These are phyloP conservation scores for Pyricularia sp. DNA, from an alignment of 2,329 filamentous ascomycete species.

Conservation along the genomic window DNA sequence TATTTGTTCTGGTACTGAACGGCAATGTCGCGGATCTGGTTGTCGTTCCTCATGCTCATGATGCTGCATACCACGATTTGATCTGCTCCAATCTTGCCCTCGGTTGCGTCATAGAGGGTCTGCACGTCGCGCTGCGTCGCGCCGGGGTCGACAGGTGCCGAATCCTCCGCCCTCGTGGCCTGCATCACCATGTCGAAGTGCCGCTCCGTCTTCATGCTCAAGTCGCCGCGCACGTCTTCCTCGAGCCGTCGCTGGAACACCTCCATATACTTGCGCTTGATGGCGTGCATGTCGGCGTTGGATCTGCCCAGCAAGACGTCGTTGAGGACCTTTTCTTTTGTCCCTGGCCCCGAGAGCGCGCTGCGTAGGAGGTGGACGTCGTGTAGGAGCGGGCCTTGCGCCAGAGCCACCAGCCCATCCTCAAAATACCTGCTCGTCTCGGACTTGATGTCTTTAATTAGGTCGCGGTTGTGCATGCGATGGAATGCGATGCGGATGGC, in stretches of 20 bases:
- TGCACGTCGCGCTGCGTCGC: conserved; percentile 68
- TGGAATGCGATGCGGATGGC: conserved; percentile 59
- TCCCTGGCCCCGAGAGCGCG: conserved; percentile 71
- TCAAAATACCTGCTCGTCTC: conserved; percentile 71
- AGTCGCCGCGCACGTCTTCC: conserved; percentile 62
- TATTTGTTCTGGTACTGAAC: conserved; percentile 68
- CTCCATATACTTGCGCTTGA: conserved; percentile 69
- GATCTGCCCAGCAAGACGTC: conserved; percentile 75
- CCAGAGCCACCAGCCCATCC: conserved; percentile 63
- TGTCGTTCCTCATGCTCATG: conserved; percentile 65
- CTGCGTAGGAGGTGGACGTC: conserved; percentile 64
- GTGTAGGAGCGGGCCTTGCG: conserved; percentile 67
- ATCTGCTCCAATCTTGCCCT: conserved; percentile 64
- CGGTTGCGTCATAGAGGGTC: conserved; percentile 68
- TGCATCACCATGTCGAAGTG: conserved; percentile 77
- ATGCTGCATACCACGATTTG: conserved; percentile 72
- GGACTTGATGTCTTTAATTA: conserved; percentile 66
- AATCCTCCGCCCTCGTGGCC: conserved; percentile 69
- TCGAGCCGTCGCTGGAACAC: conserved; percentile 60
- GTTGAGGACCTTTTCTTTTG: conserved; percentile 78
- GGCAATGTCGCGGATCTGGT: conserved; percentile 74
- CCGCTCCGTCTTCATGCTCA: conserved; percentile 77
- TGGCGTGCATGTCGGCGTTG: conserved; percentile 81
- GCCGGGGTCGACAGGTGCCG: conserved; percentile 60
- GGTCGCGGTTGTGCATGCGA: conserved; percentile 52